Evolutionary conservation across 805 yeast species (phyloP).

Genomic region (Yarrowia sp.): DNA sequence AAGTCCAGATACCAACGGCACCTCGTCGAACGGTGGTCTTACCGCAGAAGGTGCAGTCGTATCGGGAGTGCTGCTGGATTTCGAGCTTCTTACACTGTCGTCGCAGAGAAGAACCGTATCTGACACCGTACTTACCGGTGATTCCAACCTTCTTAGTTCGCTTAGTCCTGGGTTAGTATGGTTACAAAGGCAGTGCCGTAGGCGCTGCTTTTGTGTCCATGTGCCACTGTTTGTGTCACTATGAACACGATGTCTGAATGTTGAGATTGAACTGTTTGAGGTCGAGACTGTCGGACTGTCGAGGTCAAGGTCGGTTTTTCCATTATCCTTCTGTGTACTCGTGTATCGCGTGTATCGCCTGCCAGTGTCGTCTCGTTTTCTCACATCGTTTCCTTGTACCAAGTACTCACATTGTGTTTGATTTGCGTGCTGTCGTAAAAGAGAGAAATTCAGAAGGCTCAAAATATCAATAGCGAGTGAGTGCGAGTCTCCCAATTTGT

Average conservation of each 20-base stretch:
- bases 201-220: background rate
- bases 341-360: too few species aligned
- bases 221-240: too few species aligned
- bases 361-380: background rate
- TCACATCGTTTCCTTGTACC: background rate
- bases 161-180: constrained; percentile 71
- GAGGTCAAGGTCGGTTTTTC: background rate
- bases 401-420: constrained; percentile 27
- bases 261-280: background rate
- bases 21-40: constrained; percentile 97
- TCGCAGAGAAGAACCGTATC: constrained; percentile 99
- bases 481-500: background rate
- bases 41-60: constrained; percentile 99
- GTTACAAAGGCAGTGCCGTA: background rate
- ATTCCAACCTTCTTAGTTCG: constrained; percentile 99
- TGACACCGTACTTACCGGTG: constrained; percentile 99
- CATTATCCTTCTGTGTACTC: background rate
- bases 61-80: constrained; percentile 97
- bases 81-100: constrained; percentile 99
- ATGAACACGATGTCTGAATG: background rate
- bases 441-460: constrained; percentile 14
- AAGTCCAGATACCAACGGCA: constrained; percentile 98
- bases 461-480: constrained; percentile 14
- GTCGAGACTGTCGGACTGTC: background rate
- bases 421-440: constrained; percentile 24